Evolutionary conservation across 306 rosid species (phyloP), one percentile per base, ranked within the genome.

Genomic region (Hylodesmum podocarpum): DNA sequence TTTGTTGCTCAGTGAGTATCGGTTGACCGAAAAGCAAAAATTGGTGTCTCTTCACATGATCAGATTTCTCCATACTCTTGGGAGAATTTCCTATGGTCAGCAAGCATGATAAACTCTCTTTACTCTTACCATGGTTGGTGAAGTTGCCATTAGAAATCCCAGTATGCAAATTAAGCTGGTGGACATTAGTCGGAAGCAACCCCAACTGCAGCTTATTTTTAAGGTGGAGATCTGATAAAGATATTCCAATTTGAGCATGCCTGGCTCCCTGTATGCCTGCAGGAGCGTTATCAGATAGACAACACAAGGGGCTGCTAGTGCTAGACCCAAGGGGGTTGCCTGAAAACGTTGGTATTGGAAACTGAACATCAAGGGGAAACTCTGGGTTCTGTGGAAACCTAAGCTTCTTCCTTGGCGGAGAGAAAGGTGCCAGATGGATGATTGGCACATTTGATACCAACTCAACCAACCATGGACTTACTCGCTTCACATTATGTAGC

Each of bases 231-330:
- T 90, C 91, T 70, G 92, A 84, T 15, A 90, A 82, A 88, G 98
- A 84, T 82, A 85, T 79, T 85, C 98, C 97, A 86, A 90, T 86
- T 88, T 88, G 99, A 89, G 99, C 86, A 89, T 95, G 99, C 99
- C 99, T 95, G 99, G 99, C 99, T 95, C 99, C 98, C 99, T 95
- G 99, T 88, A 95, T 95, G 96, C 99, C 93, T 92, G 92, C 92
- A 85, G 97, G 88, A 87, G 99, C 87, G 89, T 87, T 83, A 78
- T 91, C 91, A 21, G 92, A 82, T 72, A 85, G 82, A 92, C 85
- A 90, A 94, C 97, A 86, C 89, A 87, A 78, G 81, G 93, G 97
- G 82, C 87, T 89, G 85, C 57, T 73, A 22, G 31, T 11, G 70
- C 88, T 88, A 62, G 86, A 85, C 94, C 96, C 92, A 1, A 90